Base-by-base conservation (phyloP, 2,329 filamentous ascomycete genomes). In the Fusarium sp. region DNA sequence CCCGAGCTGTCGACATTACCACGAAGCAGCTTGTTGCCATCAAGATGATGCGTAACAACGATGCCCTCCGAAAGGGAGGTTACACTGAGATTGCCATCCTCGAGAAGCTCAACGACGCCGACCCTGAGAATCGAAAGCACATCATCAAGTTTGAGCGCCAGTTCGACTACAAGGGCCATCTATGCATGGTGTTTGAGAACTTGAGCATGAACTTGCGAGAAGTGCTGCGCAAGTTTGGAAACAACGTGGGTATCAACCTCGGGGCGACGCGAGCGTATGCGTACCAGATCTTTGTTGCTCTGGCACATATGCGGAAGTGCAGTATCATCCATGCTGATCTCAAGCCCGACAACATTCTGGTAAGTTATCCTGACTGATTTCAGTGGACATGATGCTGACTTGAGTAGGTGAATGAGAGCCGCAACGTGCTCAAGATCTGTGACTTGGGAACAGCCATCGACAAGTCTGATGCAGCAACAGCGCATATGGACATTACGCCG, bases 21-120 rank as follows among this genome's bases (percentile, higher is more conserved):
- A 94, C 89, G 67, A 92, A 92, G 79, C 90, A 90, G 77, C 82
- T 93, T n/a, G 95, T 98, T 35, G 97, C 97, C 27, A 94, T 99
- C 88, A 99, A 99, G 85, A 97, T 99, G 78, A 97, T 98, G 83
- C 94, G 97, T 73, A 97, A 97, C 83, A 98, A 99, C 79, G 95
- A 98, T 80, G 94, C 94, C 14, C 93, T 98, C 82, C 90, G 92
- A 76, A 98, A 98, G 83, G 95, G 95, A 54, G 97, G 95, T 22
- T 92, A 95, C 83, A 98, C 97, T 68, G 97, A 99, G 82, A 97
- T 98, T 81, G 93, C 94, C 48, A 98, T 98, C 74, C 85, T 99
- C 56, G 91, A 97, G 80, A 95, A 96, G 80, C 90, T 99, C 65
- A 95, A 93, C 78, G 91, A 93, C 56, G 92, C 93, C 33, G 97